These are phyloP conservation scores for Umbelopsis vinacea DNA, from an alignment of 192 early-diverging fungal genomes.

Conservation along the genomic window DNA sequence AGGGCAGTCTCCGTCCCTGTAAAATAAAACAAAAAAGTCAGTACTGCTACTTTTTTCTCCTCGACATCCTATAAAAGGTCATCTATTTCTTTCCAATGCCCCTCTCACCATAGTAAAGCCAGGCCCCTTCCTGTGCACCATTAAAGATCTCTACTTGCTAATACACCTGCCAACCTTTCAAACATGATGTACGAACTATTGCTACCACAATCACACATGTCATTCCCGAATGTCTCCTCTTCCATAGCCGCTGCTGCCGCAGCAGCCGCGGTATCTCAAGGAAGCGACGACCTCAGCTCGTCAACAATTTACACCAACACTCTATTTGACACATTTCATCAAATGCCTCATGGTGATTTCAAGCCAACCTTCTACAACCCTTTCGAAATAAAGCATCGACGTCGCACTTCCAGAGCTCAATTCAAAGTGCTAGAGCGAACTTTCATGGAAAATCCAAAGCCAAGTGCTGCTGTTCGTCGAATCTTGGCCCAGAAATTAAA, in stretches of 20 bases:
- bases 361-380: conserved; percentile 79
- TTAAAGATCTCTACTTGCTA: neutral
- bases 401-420: conserved; percentile 75
- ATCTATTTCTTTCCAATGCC: neutral
- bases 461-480: conserved; percentile 64
- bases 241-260: conserved; percentile 10
- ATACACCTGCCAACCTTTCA: neutral
- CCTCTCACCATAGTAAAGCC: neutral
- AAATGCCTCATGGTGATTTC: conserved; percentile 51
- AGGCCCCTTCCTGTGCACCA: neutral
- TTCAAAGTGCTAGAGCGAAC: conserved; percentile 72
- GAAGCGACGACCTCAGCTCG: neutral
- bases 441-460: conserved; percentile 67
- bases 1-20: neutral
- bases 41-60: neutral
- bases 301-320: conserved; percentile 11
- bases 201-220: conserved; percentile 8
- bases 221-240: conserved; percentile 10
- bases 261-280: neutral
- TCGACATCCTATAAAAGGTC: conserved; percentile 10
- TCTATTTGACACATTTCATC: conserved; percentile 18
- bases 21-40: too few species aligned
- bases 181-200: conserved; percentile 16
- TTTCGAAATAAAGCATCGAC: conserved; percentile 76
- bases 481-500: conserved; percentile 64